Percentiles rank a stretch among this genome's conserved stretches.
Evolutionary conservation across 257 asterid species (phyloP).

Genomic region (Rehmannia glutinosa): DNA sequence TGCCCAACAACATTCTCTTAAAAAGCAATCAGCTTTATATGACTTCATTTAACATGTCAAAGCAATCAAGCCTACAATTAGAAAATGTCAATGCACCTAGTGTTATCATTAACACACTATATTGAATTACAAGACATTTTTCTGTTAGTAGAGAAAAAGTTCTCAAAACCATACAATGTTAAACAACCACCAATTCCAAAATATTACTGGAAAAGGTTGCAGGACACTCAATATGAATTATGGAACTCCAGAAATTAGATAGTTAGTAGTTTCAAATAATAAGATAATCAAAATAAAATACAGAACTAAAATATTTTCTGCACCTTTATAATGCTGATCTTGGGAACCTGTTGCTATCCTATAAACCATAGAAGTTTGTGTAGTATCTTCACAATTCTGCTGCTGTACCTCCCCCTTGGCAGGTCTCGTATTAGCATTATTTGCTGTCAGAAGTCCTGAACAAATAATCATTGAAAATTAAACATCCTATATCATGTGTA

Average conservation of each 20-base stretch:
- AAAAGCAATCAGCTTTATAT: neutral
- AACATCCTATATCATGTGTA: too few species aligned
- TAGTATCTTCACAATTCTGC: conserved; percentile 23
- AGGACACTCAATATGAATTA: neutral
- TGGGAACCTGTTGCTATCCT: conserved; percentile 16
- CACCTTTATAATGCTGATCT: conserved; percentile 39
- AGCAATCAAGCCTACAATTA: too few species aligned
- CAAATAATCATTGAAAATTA: neutral
- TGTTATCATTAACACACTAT: neutral
- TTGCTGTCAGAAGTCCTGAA: conserved; percentile 36
- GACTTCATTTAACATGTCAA: conserved; percentile 1
- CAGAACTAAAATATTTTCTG: neutral
- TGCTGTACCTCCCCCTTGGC: conserved; percentile 21
- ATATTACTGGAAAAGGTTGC: neutral
- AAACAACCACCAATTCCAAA: neutral
- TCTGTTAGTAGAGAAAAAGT: neutral
- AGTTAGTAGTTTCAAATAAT: neutral
- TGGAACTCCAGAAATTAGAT: neutral
- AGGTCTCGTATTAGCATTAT: conserved; percentile 17
- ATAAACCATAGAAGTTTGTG: conserved; percentile 19
- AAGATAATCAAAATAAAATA: neutral
- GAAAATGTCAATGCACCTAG: too few species aligned
- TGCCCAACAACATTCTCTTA: neutral
- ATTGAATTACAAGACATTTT: neutral
- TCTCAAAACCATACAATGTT: neutral